Evolutionary conservation across 805 yeast genomes (phyloP).

Genomic region (Candida boleticola): DNA sequence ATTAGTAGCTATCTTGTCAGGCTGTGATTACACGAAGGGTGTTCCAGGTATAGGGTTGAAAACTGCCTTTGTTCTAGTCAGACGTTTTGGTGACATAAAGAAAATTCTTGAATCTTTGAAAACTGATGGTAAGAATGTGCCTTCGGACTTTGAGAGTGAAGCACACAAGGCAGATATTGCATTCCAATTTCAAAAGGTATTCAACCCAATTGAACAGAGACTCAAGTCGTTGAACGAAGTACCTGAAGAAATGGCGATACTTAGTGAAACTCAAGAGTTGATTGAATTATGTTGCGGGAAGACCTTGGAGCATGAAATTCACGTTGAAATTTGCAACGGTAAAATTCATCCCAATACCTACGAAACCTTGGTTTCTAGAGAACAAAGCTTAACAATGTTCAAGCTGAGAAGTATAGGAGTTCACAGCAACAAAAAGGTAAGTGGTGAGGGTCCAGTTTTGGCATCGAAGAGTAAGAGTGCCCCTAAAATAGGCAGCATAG

Average conservation of each 20-base stretch:
- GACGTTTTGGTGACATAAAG: slow-evolving; percentile 49
- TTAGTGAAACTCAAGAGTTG: slow-evolving; percentile 29
- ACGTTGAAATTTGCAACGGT: slow-evolving; percentile 60
- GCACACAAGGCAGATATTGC: slow-evolving; percentile 70
- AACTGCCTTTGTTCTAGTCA: slow-evolving; percentile 65
- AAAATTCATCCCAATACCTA: slow-evolving; percentile 64
- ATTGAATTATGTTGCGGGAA: slow-evolving; percentile 47
- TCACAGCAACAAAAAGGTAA: background rate
- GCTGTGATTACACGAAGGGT: slow-evolving; percentile 95
- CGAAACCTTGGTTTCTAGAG: slow-evolving; percentile 46
- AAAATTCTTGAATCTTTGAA: slow-evolving; percentile 54
- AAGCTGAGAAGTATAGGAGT: slow-evolving; percentile 1
- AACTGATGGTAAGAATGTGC: slow-evolving; percentile 62
- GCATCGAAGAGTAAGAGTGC: slow-evolving; percentile 7
- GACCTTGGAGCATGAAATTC: slow-evolving; percentile 44
- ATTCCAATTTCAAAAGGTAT: slow-evolving; percentile 83
- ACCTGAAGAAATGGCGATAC: slow-evolving; percentile 33
- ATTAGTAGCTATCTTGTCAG: slow-evolving; percentile 82
- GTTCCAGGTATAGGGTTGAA: slow-evolving; percentile 76
- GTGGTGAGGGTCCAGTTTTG: background rate
- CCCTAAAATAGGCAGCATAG: slow-evolving; percentile 3
- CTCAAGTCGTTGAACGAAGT: slow-evolving; percentile 61
- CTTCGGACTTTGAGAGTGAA: slow-evolving; percentile 57
- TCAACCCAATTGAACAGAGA: slow-evolving; percentile 52
- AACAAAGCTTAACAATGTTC: slow-evolving; percentile 25